Evolutionary conservation across 2,329 filamentous ascomycete species (phyloP).

Genomic region (Ceratocystis cubensis): DNA sequence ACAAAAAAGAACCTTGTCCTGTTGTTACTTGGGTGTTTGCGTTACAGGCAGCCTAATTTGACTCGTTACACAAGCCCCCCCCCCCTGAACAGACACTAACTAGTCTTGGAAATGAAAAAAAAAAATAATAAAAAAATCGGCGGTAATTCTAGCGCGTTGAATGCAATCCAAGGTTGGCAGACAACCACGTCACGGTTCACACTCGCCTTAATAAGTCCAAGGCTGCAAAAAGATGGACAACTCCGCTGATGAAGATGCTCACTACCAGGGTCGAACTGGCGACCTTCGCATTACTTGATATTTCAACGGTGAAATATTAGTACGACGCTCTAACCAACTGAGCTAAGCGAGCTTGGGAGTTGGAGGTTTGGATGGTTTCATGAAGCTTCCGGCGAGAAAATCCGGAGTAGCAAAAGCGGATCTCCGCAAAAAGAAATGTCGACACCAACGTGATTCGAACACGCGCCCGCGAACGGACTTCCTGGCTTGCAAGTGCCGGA

Average conservation of each 20-base stretch:
- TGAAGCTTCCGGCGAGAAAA: not conserved
- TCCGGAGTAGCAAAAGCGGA: not conserved
- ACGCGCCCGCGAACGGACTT: not conserved
- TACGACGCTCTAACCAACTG: constrained; percentile 15
- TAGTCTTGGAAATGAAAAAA: too few species aligned
- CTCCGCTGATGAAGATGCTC: not conserved
- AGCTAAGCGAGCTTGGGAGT: constrained; percentile 7
- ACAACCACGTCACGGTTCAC: too few species aligned
- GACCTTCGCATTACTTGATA: constrained; percentile 13
- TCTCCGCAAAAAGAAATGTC: not conserved
- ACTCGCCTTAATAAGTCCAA: too few species aligned
- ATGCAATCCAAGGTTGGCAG: too few species aligned
- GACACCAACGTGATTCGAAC: constrained; percentile 3
- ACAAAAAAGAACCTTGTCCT: too few species aligned
- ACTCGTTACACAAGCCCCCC: too few species aligned
- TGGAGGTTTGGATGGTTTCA: not conserved
- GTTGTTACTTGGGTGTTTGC: too few species aligned
- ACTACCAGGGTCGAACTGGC: constrained; percentile 14
- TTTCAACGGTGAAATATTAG: constrained; percentile 8
- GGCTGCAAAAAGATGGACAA: too few species aligned
- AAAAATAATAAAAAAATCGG: too few species aligned
- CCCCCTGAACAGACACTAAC: too few species aligned
- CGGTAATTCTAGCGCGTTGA: too few species aligned
- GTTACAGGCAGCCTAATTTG: too few species aligned
- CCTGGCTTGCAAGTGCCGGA: not conserved